A percentile compares a stretch with the other conserved stretches of the same genome.
Evolutionary conservation across 805 yeast species (phyloP).

Genomic region (Ogataea philodendri): DNA sequence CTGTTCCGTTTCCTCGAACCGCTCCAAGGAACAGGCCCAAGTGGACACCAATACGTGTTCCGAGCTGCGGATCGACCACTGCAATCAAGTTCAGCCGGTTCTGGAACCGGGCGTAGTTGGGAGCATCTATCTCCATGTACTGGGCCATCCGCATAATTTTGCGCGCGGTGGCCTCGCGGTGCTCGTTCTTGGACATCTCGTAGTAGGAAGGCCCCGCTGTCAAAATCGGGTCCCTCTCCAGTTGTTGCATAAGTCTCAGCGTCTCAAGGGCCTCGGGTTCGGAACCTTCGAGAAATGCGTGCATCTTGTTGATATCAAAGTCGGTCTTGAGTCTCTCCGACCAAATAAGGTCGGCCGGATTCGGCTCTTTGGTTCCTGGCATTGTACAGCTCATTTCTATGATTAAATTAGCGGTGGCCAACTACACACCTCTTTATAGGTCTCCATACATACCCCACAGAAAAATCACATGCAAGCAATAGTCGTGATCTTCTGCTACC

Average conservation of each 20-base stretch:
- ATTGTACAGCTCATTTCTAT: constrained; percentile 38
- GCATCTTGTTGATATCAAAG: constrained; percentile 46
- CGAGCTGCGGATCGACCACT: constrained; percentile 72
- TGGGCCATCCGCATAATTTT: constrained; percentile 61
- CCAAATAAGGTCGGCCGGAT: constrained; percentile 38
- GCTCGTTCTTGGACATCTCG: constrained; percentile 53
- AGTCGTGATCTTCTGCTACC: constrained; percentile 6
- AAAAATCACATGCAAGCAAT: constrained; percentile 13
- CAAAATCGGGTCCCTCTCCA: constrained; percentile 67
- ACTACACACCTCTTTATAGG: too few species aligned
- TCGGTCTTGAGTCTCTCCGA: constrained; percentile 45
- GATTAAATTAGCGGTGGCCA: too few species aligned
- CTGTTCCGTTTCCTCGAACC: constrained; percentile 83
- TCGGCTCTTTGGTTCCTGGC: constrained; percentile 31
- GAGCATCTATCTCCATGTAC: constrained; percentile 50
- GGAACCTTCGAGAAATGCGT: constrained; percentile 54
- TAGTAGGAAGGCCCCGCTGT: constrained; percentile 53
- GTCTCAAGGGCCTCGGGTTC: constrained; percentile 45
- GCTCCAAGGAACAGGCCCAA: constrained; percentile 81
- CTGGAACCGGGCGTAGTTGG: constrained; percentile 46
- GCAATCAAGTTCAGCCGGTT: constrained; percentile 58
- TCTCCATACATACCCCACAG: constrained; percentile 15
- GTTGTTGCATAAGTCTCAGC: constrained; percentile 51
- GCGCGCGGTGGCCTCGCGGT: constrained; percentile 57
- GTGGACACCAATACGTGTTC: constrained; percentile 85